These are phyloP conservation scores for Iberis amara DNA, from an alignment of 441 rosid species.

Conservation along the genomic window DNA sequence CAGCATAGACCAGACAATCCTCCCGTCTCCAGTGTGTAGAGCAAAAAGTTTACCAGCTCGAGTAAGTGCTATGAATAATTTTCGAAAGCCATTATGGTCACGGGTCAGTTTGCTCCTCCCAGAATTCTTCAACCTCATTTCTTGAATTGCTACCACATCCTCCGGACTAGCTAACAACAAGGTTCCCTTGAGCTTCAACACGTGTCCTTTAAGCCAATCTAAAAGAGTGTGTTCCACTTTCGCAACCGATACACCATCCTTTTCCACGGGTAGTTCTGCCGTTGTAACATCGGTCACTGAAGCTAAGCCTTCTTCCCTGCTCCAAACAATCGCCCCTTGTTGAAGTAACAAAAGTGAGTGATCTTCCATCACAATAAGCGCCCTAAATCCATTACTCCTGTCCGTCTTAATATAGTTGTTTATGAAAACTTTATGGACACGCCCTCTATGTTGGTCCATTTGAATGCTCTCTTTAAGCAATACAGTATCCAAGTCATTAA, in stretches of 20 bases:
- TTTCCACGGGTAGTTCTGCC: conserved; percentile 87
- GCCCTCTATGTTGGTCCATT: conserved; percentile 75
- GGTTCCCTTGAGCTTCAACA: conserved; percentile 88
- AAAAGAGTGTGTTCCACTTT: conserved; percentile 87
- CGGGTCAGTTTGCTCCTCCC: conserved; percentile 94
- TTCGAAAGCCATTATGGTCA: conserved; percentile 98
- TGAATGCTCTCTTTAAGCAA: conserved; percentile 68
- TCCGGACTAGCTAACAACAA: conserved; percentile 95
- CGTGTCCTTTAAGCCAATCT: conserved; percentile 98
- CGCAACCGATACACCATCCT: conserved; percentile 87
- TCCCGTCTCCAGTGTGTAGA: conserved; percentile 97
- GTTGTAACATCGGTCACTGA: conserved; percentile 77
- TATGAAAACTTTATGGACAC: conserved; percentile 80
- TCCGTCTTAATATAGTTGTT: conserved; percentile 86
- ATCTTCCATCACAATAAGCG: conserved; percentile 95
- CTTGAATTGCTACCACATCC: conserved; percentile 82
- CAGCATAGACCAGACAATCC: conserved; percentile 78
- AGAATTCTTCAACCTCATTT: conserved; percentile 75
- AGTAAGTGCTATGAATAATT: conserved; percentile 79
- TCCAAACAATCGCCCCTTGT: conserved; percentile 94
- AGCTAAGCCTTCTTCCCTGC: conserved; percentile 93
- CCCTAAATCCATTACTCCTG: conserved; percentile 91
- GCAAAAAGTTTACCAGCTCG: conserved; percentile 85
- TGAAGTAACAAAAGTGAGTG: conserved; percentile 87
- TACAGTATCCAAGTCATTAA: conserved; percentile 54